Percentiles rank a stretch among this genome's conserved stretches.
Evolutionary conservation across 345 rosid genomes (phyloP).

Genomic region (Raphanus raphanistrum): DNA sequence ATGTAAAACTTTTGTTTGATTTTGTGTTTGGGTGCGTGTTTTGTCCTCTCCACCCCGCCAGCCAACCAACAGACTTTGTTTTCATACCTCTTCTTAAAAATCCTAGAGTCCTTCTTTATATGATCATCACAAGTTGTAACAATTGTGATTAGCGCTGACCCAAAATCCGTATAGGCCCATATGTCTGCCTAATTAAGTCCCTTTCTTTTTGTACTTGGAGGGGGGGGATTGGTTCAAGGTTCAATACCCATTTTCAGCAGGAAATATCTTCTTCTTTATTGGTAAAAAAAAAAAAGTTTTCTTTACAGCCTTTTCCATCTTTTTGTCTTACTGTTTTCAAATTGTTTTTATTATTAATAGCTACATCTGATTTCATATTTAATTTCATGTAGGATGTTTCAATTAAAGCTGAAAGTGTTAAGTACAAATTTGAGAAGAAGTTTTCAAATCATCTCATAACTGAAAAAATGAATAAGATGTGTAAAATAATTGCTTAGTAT

Average conservation of each 20-base stretch:
- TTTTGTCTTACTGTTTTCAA: background rate
- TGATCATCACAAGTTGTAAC: background rate
- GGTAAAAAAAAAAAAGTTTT: too few relatives aligned
- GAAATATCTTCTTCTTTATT: background rate
- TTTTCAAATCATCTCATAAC: background rate
- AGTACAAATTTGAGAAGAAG: too few relatives aligned
- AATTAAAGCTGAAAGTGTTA: too few relatives aligned
- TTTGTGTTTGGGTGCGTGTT: background rate
- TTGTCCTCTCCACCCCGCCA: background rate
- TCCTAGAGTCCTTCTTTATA: conserved; percentile 13
- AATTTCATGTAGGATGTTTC: background rate
- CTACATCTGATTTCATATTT: background rate
- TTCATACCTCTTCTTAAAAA: background rate
- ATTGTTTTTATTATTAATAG: background rate
- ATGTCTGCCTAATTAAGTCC: background rate
- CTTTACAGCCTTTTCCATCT: too few relatives aligned
- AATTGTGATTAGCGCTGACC: background rate
- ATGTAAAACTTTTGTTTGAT: background rate
- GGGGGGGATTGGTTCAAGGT: background rate
- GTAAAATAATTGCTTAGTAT: background rate
- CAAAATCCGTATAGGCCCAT: conserved; percentile 1
- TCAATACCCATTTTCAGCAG: background rate
- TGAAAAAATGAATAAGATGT: background rate
- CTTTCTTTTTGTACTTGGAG: background rate
- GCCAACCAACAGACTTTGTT: conserved; percentile 13